Evolutionary conservation across 495 filamentous ascomycete genomes (phyloP), one percentile per base, ranked within the genome.

Genomic region (Ramalina intermedia): DNA sequence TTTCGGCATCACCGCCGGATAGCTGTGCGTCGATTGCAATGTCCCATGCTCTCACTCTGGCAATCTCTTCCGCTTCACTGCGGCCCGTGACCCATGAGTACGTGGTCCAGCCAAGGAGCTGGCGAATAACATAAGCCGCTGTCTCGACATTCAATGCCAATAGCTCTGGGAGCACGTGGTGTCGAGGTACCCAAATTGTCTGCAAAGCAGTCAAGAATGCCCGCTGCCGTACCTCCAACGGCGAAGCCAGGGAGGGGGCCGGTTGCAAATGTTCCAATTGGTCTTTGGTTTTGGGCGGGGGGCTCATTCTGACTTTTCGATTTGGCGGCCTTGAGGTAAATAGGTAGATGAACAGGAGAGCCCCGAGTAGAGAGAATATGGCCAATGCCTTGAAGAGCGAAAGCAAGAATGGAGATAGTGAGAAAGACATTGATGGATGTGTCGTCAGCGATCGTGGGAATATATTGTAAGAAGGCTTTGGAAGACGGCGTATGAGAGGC

Each of bases 141-240:
- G 80, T 83, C 67, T 94, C 87, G 41, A 85, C 71, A 6, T 74
- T 70, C 41, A 96, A 71, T 0, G 89, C 89, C 14, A 82, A 80
- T 51, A 85, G 80, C 61, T 95, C 90, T 16, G 88, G 79, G 55
- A 85, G 72, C 58, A 94, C 86, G 43, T 79, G 80, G 59, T 94
- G 86, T 12, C 81, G 78, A 17, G 90, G 90, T n/a, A 96, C 83
- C 71, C 88, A 93, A 13, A 94, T 86, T 18, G 84, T 87, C 66
- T 96, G 90, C 51, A 96, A 81, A 4, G 90, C 89, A 2, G 90
- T 96, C 43, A 94, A 78, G 88, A 90, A 96, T 26, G 90, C 90
- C 58, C 86, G 84, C 51, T 82, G 76, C 44, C 88, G 81, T 45
- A 93, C 85, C 52, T 90, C 83, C 44, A 90, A 81, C 6, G 90